phyloP scores from a whole-genome alignment of 148 eudicot genomes.

The Diospyros kaki region DNA sequence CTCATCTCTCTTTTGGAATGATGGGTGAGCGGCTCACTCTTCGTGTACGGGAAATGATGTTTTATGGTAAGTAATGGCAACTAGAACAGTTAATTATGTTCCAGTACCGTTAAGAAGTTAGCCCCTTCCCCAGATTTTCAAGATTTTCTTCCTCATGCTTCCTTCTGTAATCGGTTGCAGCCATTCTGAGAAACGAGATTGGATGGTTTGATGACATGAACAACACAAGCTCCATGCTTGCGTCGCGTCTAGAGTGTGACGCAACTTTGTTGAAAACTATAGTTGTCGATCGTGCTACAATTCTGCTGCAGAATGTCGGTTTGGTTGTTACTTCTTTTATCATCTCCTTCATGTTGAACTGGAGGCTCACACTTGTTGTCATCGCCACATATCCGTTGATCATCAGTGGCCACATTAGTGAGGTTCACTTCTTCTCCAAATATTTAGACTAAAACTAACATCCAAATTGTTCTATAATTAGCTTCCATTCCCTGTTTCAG shows the following conservation, averaged over 20 bases:
- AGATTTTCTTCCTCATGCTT: constrained; percentile 2
- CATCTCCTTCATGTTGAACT: constrained; percentile 78
- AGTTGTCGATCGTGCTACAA: constrained; percentile 74
- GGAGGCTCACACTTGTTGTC: constrained; percentile 88
- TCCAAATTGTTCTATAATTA: not conserved
- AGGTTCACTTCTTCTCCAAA: constrained; percentile 42
- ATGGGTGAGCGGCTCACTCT: constrained; percentile 97
- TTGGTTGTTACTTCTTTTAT: constrained; percentile 73
- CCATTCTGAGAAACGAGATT: constrained; percentile 88
- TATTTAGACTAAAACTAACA: not conserved
- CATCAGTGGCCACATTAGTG: constrained; percentile 91
- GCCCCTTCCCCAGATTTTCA: not conserved
- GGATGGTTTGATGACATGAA: constrained; percentile 88
- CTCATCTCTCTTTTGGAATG: constrained; percentile 77
- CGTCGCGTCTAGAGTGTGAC: constrained; percentile 90
- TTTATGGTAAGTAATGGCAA: constrained; percentile 54
- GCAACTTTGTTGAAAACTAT: constrained; percentile 71
- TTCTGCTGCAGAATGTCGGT: constrained; percentile 77
- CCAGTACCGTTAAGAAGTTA: not conserved
- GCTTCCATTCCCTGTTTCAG: constrained; percentile 32
- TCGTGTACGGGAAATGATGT: constrained; percentile 88
- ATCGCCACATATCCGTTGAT: constrained; percentile 82
- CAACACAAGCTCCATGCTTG: constrained; percentile 81
- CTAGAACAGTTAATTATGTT: not conserved
- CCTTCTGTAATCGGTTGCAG: constrained; percentile 46